These are phyloP conservation scores for Inonotus obliquus DNA, from an alignment of 1,284 basidiomycete species.

Conservation along the genomic window DNA sequence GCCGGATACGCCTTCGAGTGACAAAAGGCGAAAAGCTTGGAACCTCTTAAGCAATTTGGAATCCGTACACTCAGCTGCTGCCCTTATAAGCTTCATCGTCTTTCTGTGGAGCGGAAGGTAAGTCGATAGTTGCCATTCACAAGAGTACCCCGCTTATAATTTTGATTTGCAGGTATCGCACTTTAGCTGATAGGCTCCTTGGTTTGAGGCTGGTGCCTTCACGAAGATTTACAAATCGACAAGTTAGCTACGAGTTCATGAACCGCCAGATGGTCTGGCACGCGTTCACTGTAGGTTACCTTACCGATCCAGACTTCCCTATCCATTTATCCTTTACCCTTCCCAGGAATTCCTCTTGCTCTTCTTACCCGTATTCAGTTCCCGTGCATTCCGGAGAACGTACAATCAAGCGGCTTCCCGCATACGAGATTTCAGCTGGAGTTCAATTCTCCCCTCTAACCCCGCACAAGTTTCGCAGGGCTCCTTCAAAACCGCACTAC, in stretches of 20 bases:
- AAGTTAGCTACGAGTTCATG: slow-evolving; percentile 98
- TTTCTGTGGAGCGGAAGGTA: slow-evolving; percentile 88
- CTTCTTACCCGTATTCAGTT: slow-evolving; percentile 80
- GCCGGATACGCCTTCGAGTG: slow-evolving; percentile 83
- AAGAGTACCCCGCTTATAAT: neutral
- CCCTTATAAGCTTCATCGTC: slow-evolving; percentile 72
- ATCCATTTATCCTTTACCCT: neutral
- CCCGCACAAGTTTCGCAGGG: slow-evolving; percentile 27
- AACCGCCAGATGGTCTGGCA: slow-evolving; percentile 99
- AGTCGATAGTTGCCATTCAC: slow-evolving; percentile 24
- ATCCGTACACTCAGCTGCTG: slow-evolving; percentile 53
- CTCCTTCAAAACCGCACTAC: slow-evolving; percentile 17
- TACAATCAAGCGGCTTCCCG: slow-evolving; percentile 12
- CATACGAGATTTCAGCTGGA: slow-evolving; percentile 6
- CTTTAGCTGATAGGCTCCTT: slow-evolving; percentile 80
- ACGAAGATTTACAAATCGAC: slow-evolving; percentile 64
- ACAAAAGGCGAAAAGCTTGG: slow-evolving; percentile 76
- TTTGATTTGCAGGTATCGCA: slow-evolving; percentile 64
- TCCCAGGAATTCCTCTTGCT: slow-evolving; percentile 94
- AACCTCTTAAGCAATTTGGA: slow-evolving; percentile 65
- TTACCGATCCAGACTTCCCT: neutral
- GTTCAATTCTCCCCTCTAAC: slow-evolving; percentile 21
- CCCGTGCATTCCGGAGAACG: slow-evolving; percentile 57
- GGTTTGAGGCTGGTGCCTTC: slow-evolving; percentile 76
- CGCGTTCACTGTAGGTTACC: slow-evolving; percentile 80